Evolutionary conservation across 306 rosid genomes (phyloP).

Genomic region (Corylus americana): DNA sequence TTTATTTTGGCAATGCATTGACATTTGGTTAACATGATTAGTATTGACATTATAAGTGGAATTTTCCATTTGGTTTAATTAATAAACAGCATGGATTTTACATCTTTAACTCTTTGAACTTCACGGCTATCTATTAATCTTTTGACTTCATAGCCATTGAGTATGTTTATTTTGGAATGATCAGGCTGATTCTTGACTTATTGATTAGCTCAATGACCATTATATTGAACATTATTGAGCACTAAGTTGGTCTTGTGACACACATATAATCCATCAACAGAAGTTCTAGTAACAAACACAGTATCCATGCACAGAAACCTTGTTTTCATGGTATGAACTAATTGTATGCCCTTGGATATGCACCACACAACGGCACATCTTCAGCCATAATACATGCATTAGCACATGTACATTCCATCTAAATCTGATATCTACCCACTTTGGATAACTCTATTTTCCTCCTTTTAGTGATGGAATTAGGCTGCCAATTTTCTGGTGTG

Average conservation of each 20-base stretch:
- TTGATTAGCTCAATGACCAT: neutral
- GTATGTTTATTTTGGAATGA: neutral
- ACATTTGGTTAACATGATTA: neutral
- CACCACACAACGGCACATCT: neutral
- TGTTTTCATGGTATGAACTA: neutral
- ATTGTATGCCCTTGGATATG: neutral
- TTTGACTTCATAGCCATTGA: conserved; percentile 1
- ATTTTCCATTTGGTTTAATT: neutral
- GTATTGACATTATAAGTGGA: neutral
- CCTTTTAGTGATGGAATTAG: neutral
- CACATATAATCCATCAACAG: neutral
- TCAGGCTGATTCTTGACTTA: conserved; percentile 1
- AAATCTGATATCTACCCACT: neutral
- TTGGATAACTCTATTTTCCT: neutral
- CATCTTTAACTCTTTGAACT: neutral
- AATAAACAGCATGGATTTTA: neutral
- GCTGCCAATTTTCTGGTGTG: neutral
- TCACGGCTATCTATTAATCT: neutral
- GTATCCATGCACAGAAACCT: neutral
- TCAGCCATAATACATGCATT: neutral
- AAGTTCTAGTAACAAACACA: neutral
- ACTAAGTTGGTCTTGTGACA: neutral
- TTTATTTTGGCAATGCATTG: neutral
- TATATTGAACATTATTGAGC: conserved; percentile 2
- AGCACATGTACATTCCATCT: neutral